Conservation (phyloP, 2,329 filamentous ascomycete genomes). For the Fusarium citri region DNA sequence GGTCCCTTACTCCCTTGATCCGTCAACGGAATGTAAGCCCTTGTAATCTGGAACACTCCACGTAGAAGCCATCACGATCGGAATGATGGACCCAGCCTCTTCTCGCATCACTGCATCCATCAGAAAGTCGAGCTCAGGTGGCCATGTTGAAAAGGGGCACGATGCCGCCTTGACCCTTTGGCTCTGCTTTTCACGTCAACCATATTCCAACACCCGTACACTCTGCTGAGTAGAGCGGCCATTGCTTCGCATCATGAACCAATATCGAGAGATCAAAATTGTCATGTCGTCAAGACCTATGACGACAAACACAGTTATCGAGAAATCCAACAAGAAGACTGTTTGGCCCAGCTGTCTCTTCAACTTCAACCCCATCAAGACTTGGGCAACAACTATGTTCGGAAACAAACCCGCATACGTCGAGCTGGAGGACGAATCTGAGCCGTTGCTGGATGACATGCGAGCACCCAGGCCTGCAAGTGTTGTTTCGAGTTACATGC, state of each 20-base stretch:
- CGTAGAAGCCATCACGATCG: conserved; percentile 8
- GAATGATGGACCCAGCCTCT: conserved; percentile 36
- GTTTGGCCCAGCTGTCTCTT: conserved; percentile 29
- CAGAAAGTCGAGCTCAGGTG: not conserved
- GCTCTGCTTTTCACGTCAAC: too few relatives aligned
- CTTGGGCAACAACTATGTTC: conserved; percentile 16
- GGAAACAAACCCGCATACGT: not conserved
- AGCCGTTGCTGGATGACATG: conserved; percentile 39
- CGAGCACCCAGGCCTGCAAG: conserved; percentile 52
- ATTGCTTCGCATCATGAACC: conserved; percentile 19
- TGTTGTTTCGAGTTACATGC: conserved; percentile 56
- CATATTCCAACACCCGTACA: not conserved
- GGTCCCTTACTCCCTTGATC: conserved; percentile 30
- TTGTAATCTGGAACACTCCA: conserved; percentile 26
- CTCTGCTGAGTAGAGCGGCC: conserved; percentile 19
- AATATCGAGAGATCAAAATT: conserved; percentile 32
- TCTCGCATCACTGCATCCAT: conserved; percentile 3
- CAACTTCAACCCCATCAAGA: conserved; percentile 21
- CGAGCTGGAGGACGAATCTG: conserved; percentile 34
- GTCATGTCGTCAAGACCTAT: conserved; percentile 20
- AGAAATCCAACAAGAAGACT: not conserved
- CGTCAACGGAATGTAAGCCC: conserved; percentile 27
- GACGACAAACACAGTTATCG: not conserved
- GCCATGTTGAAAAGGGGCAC: conserved; percentile 28
- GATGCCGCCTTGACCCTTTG: not conserved